Conservation (phyloP, 345 rosid species). For the Linum lewisii region DNA sequence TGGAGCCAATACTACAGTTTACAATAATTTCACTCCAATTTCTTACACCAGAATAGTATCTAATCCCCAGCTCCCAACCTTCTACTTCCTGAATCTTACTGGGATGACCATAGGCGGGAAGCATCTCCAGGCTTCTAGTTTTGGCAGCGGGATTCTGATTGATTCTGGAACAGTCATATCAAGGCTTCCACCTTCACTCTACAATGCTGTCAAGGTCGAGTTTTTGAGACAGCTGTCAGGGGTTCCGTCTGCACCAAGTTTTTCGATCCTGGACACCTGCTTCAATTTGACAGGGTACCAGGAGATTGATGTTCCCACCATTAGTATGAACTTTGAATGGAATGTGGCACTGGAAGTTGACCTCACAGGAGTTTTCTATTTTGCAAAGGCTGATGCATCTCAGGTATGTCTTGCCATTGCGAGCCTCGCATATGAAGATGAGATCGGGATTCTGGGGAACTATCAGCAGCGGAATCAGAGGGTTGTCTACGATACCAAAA, state of each 20-base stretch:
- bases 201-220: conserved; percentile 55
- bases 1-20: conserved; percentile 46
- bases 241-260: conserved; percentile 58
- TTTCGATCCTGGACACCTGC: conserved; percentile 76
- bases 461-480: conserved; percentile 88
- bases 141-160: conserved; percentile 42
- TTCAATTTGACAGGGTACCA: conserved; percentile 63
- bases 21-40: conserved; percentile 52
- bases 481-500: conserved; percentile 62
- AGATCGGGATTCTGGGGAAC: conserved; percentile 63
- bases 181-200: conserved; percentile 69
- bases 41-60: conserved; percentile 52
- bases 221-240: conserved; percentile 60
- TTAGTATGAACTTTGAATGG: conserved; percentile 51
- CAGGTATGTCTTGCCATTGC: conserved; percentile 83
- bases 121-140: conserved; percentile 27
- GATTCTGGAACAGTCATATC: conserved; percentile 89
- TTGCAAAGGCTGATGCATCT: conserved; percentile 61
- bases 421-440: conserved; percentile 58
- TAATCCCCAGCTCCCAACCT: conserved; percentile 51
- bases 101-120: conserved; percentile 54
- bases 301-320: conserved; percentile 55
- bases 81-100: conserved; percentile 75
- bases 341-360: conserved; percentile 50
- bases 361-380: conserved; percentile 61